Evolutionary conservation across 257 asterid genomes (phyloP), one percentile per base, ranked within the genome.

Genomic region (Ballota nigra): DNA sequence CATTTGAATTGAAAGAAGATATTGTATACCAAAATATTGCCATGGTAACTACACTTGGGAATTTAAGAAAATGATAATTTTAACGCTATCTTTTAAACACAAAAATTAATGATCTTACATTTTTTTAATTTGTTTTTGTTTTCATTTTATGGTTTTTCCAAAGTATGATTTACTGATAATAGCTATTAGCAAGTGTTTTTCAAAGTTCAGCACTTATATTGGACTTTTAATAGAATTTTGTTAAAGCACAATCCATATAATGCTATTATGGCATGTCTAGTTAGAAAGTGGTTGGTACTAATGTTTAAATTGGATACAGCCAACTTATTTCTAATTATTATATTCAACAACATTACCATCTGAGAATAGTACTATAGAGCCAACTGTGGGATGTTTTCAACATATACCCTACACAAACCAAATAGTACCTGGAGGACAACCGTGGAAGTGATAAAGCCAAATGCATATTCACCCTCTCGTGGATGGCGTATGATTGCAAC

Each of bases 381-480:
- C 63, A 58, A 55, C 20, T 16, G 57, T 15, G 16, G 47, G 57
- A 28, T 53, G 75, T 6, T 24, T 47, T 41, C 49, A 16, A 43
- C 60, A 68, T 55, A 63, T 40, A 41, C 28, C 23, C 49, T 7
- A 36, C 13, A 73, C 18, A 18, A 72, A 22, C 66, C 52, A 78
- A 70, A 61, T 29, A 41, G 26, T 82, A 91, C 96, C 97, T 89
- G 98, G 75, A 92, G 96, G 70, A 88, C 53, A 68, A 91, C 92
- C n/a, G 95, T 77, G 26, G 97, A 91, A 75, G 97, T 91, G 88
- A 91, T 91, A 70, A 91, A 91, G 45, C 97, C 97, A 85, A 91
- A 88, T 72, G 96, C 97, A 79, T 91, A 91, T 85, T 91, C 96
- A 77, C 98, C 96, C 65, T 89, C 92, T 52, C 98, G 98, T 9